phyloP scores from a whole-genome alignment of 306 rosid genomes.

The Arachis hypogaea region DNA sequence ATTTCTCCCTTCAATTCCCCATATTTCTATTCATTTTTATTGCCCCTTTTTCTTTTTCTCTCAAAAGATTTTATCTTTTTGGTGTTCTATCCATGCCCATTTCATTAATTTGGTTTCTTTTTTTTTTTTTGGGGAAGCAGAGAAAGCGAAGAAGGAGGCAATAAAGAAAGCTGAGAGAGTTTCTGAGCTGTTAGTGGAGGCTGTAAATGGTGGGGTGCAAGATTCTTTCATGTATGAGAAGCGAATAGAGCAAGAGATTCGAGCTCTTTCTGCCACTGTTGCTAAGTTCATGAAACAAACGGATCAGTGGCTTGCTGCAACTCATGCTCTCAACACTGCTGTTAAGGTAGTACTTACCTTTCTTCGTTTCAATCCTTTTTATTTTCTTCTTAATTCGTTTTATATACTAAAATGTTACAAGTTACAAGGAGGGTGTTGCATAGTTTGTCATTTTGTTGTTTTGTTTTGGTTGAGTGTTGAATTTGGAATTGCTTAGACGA shows the following conservation, averaged over 20 bases:
- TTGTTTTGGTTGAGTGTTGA: background rate
- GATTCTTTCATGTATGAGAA: constrained; percentile 74
- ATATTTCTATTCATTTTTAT: background rate
- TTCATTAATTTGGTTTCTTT: too few species aligned
- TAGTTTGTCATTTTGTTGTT: background rate
- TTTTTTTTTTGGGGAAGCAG: constrained; percentile 34
- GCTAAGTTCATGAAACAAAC: constrained; percentile 75
- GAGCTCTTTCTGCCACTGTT: constrained; percentile 63
- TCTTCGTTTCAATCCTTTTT: too few species aligned
- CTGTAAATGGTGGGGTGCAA: constrained; percentile 82
- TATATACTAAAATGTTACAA: background rate
- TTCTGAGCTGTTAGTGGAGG: constrained; percentile 78
- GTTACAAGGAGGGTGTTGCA: background rate
- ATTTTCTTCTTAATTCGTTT: background rate
- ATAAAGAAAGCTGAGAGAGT: constrained; percentile 57
- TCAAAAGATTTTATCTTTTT: background rate
- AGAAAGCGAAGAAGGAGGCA: constrained; percentile 76
- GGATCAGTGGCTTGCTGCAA: constrained; percentile 84
- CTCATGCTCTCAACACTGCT: constrained; percentile 77
- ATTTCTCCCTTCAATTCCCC: background rate
- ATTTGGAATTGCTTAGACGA: background rate
- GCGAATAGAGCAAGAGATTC: constrained; percentile 79
- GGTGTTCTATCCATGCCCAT: background rate
- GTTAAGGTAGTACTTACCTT: constrained; percentile 58
- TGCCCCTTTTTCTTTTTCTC: background rate